Conservation (phyloP, 2,329 filamentous ascomycete species). For the Zopfia rhizophila region DNA sequence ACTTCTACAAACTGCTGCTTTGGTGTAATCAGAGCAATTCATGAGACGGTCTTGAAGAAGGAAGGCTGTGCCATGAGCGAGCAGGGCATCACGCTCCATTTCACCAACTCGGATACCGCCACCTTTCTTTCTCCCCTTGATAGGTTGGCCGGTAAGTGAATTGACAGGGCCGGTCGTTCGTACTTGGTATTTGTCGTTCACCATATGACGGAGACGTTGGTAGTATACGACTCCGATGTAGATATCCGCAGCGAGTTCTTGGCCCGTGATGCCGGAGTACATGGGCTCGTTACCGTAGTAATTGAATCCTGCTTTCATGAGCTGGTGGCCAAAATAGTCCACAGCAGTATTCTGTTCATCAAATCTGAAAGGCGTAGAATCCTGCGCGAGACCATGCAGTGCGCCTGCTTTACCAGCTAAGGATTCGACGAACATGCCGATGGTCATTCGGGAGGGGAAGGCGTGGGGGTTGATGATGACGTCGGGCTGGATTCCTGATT, state of each 20-base stretch:
- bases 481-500: constrained; percentile 95
- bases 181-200: constrained; percentile 99
- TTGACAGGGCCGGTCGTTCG: constrained; percentile 95
- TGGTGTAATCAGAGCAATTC: constrained; percentile 95
- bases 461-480: constrained; percentile 99
- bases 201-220: constrained; percentile 98
- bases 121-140: constrained; percentile 95
- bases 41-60: constrained; percentile 93
- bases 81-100: constrained; percentile 96
- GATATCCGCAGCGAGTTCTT: constrained; percentile 93
- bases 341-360: constrained; percentile 90
- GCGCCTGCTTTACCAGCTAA: constrained; percentile 94
- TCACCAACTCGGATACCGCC: constrained; percentile 99
- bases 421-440: constrained; percentile 99
- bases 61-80: constrained; percentile 96
- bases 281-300: constrained; percentile 99
- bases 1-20: constrained; percentile 86
- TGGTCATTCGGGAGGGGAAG: constrained; percentile 99
- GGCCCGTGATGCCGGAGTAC: constrained; percentile 96
- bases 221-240: constrained; percentile 98
- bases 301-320: constrained; percentile 95
- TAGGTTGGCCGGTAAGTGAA: constrained; percentile 89
- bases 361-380: constrained; percentile 95
- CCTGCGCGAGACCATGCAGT: constrained; percentile 93
- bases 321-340: constrained; percentile 95